Evolutionary conservation across 805 yeast genomes (phyloP), one percentile per base, ranked within the genome.

Genomic region (Saccharomycopsis fermentans): DNA sequence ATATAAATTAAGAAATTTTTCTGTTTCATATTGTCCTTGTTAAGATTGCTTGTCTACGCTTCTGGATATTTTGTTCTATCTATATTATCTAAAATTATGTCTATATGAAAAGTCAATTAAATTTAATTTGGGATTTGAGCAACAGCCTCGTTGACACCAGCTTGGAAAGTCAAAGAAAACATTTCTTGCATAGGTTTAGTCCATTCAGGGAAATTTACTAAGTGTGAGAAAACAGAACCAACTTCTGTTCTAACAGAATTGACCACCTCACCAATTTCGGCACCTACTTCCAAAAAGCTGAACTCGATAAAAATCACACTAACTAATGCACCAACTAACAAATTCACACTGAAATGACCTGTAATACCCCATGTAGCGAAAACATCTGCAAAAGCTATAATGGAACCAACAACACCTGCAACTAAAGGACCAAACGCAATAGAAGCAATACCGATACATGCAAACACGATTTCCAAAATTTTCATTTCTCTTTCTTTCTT

Each of bases 361-460:
- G 57, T 50, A 17, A 59, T 47, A 2, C 47, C 43, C 32, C 35
- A 47, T 4, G 39, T 37, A 16, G 55, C 54, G 6, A 59, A 19
- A 16, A 54, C 40, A 24, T 57, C 47, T 9, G 52, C 36, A 11
- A 35, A 47, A 8, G 40, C 55, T n/a, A 59, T 21, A 17, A 54
- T 34, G 17, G 47, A 48, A 29, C 37, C 58, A 17, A 40, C 36
- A 34, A 51, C 19, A 9, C 51, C 53, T 4, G 58, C 58, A 19
- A 29, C 57, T 8, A 51, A 17, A 26, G 55, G 54, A 51, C 55
- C 59, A 16, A 58, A 43, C 16, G 53, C 52, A 35, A 55, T 21
- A 21, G 63, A 29, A 11, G 55, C 54, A 29, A 58, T 55, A 6
- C 63, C 63, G 6, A 58, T 34, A 24, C 59, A 17, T 14, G 54